phyloP scores from a whole-genome alignment of 169 alveolate species.

The Eimeria zaria region DNA sequence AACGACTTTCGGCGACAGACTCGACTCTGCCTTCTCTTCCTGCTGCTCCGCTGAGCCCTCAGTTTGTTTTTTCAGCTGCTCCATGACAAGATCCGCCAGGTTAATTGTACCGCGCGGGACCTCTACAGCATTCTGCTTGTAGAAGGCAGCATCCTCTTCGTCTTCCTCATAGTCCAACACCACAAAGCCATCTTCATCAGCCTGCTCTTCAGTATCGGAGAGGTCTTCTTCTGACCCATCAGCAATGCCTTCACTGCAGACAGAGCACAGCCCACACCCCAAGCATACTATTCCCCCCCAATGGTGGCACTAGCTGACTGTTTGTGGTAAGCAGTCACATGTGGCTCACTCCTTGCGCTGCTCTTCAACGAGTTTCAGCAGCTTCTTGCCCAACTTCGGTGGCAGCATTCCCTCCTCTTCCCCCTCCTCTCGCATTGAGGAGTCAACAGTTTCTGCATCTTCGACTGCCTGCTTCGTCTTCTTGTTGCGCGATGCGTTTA shows the following conservation, averaged over 20 bases:
- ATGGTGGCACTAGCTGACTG: background rate
- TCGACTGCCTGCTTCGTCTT: conserved; percentile 18
- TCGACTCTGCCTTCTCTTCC: conserved; percentile 30
- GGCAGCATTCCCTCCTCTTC: conserved; percentile 61
- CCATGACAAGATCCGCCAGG: conserved; percentile 54
- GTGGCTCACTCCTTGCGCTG: conserved; percentile 60
- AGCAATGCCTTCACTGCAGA: conserved; percentile 17
- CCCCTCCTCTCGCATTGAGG: background rate
- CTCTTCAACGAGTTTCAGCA: conserved; percentile 75
- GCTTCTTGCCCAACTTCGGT: conserved; percentile 51
- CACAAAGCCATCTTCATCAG: conserved; percentile 59
- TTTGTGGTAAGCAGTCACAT: background rate
- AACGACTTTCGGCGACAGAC: conserved; percentile 80
- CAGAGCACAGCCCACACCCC: background rate
- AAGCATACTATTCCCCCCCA: no score
- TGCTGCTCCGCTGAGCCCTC: background rate
- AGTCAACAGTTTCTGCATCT: conserved; percentile 1
- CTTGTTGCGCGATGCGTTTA: background rate
- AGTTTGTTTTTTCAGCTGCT: conserved; percentile 30
- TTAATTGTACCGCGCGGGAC: background rate
- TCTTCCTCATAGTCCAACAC: conserved; percentile 69
- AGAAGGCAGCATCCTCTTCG: conserved; percentile 34
- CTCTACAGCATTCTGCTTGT: background rate
- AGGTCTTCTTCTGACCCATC: background rate
- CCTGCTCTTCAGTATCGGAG: conserved; percentile 15